Evolutionary conservation across 441 rosid genomes (phyloP).

Genomic region (Capsella rubella): DNA sequence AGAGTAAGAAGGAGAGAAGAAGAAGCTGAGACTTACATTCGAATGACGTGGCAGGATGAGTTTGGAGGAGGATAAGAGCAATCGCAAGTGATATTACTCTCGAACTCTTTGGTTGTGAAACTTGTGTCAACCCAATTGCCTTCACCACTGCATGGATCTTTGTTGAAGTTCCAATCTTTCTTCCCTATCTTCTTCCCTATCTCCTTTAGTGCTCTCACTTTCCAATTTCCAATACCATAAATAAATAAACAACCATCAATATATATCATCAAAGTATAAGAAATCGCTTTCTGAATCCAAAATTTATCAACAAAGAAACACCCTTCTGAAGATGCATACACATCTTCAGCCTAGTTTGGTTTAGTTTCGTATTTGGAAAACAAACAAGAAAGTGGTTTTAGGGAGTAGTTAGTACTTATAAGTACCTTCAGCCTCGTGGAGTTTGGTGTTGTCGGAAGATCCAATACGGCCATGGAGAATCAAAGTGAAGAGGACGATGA

Average conservation of each 20-base stretch:
- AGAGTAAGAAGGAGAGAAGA: neutral
- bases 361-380: slow-evolving; percentile 6
- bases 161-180: slow-evolving; percentile 70
- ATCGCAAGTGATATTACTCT: slow-evolving; percentile 65
- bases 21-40: slow-evolving; percentile 52
- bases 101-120: slow-evolving; percentile 50
- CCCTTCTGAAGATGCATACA: neutral
- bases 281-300: neutral
- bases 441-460: slow-evolving; percentile 51
- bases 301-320: neutral
- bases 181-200: slow-evolving; percentile 74
- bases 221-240: neutral
- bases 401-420: neutral
- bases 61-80: slow-evolving; percentile 59
- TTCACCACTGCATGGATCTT: slow-evolving; percentile 80
- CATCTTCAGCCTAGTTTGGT: neutral
- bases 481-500: slow-evolving; percentile 40
- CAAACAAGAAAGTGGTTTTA: neutral
- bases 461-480: slow-evolving; percentile 34
- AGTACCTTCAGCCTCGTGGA: slow-evolving; percentile 61
- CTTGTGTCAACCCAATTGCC: slow-evolving; percentile 55
- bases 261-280: neutral
- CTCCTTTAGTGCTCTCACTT: slow-evolving; percentile 73
- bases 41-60: slow-evolving; percentile 68
- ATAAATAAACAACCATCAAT: neutral